phyloP scores from a whole-genome alignment of 768 basidiomycete genomes.

The Hortiboletus campestris region DNA sequence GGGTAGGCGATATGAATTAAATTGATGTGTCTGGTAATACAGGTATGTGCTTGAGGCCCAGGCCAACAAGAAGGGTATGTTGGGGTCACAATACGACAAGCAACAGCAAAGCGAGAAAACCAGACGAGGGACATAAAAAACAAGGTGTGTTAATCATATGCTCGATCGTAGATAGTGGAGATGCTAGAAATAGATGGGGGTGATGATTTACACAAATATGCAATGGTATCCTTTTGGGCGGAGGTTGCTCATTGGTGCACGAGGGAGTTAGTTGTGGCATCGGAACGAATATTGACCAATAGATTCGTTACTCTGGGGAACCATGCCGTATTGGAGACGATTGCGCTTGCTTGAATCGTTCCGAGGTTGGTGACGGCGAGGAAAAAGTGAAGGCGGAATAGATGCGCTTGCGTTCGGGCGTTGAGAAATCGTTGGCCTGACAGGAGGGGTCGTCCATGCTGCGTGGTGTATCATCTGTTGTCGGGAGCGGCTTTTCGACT shows the following conservation, averaged over 20 bases:
- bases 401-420: slow-evolving; percentile 70
- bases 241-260: slow-evolving; percentile 9
- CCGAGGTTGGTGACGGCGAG: slow-evolving; percentile 62
- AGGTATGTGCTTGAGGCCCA: slow-evolving; percentile 27
- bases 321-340: slow-evolving; percentile 32
- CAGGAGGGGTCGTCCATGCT: slow-evolving; percentile 53
- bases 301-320: slow-evolving; percentile 16
- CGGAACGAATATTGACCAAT: neutral
- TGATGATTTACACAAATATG: slow-evolving; percentile 35
- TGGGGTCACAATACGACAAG: slow-evolving; percentile 29
- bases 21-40: slow-evolving; percentile 35
- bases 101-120: slow-evolving; percentile 26
- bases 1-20: slow-evolving; percentile 23
- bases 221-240: slow-evolving; percentile 27
- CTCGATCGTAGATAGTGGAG: slow-evolving; percentile 24
- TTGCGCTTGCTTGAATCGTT: slow-evolving; percentile 49
- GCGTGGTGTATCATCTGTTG: slow-evolving; percentile 29
- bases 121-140: slow-evolving; percentile 24
- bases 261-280: neutral
- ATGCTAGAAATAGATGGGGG: slow-evolving; percentile 33
- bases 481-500: slow-evolving; percentile 25
- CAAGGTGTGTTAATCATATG: slow-evolving; percentile 25
- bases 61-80: slow-evolving; percentile 25
- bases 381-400: slow-evolving; percentile 79
- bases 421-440: slow-evolving; percentile 66